phyloP scores from a whole-genome alignment of 495 filamentous ascomycete genomes.

The Lepraria neglecta region DNA sequence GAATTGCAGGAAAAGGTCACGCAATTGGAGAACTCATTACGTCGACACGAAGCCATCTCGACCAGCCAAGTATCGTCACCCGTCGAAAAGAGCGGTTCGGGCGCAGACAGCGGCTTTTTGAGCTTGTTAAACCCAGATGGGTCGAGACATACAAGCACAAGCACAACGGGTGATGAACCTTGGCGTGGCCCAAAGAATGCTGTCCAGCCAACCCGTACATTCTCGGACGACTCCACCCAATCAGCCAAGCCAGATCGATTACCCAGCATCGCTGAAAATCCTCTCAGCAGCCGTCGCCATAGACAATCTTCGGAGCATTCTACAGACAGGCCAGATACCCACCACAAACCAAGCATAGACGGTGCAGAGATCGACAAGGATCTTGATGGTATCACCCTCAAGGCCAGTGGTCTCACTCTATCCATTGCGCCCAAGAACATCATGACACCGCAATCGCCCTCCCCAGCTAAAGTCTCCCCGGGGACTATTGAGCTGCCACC shows the following conservation, averaged over 20 bases:
- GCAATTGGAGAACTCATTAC: conserved; percentile 19
- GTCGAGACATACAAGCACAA: conserved; percentile 8
- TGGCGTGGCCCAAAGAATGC: conserved; percentile 22
- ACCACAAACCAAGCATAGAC: background rate
- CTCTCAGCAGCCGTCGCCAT: background rate
- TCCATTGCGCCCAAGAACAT: background rate
- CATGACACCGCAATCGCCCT: conserved; percentile 19
- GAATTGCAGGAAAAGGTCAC: conserved; percentile 23
- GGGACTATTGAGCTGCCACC: background rate
- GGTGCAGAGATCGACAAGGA: conserved; percentile 17
- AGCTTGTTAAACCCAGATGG: background rate
- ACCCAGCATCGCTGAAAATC: conserved; percentile 23
- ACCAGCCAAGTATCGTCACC: conserved; percentile 6
- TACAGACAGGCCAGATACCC: background rate
- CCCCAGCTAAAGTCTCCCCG: conserved; percentile 15
- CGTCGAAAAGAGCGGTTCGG: background rate
- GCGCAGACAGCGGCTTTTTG: conserved; percentile 8
- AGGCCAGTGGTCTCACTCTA: conserved; percentile 3
- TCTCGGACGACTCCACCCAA: conserved; percentile 17
- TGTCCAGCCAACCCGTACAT: conserved; percentile 22
- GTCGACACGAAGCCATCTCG: conserved; percentile 10
- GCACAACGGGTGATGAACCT: conserved; percentile 20
- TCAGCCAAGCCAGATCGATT: conserved; percentile 12
- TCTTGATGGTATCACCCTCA: conserved; percentile 28
- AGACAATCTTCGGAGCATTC: conserved; percentile 9